These are phyloP conservation scores for Musa schizocarpa DNA, from an alignment of 176 grass and related monocot species.

Conservation along the genomic window DNA sequence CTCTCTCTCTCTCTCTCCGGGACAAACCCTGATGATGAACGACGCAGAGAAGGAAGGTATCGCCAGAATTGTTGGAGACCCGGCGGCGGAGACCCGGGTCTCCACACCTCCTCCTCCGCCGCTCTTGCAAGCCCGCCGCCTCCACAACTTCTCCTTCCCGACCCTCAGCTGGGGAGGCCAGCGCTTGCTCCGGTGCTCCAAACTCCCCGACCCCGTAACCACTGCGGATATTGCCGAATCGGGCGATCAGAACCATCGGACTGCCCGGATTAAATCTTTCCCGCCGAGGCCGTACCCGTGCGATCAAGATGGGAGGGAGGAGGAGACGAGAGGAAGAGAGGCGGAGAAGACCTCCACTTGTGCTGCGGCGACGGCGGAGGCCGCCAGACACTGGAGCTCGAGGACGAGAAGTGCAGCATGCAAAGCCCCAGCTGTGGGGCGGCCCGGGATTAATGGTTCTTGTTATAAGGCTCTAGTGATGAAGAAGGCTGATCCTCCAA, in stretches of 20 bases:
- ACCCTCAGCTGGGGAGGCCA: constrained; percentile 11
- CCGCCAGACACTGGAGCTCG: constrained; percentile 15
- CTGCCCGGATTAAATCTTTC: neutral
- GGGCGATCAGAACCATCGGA: neutral
- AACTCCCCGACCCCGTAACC: neutral
- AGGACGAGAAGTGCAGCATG: constrained; percentile 18
- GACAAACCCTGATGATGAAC: neutral
- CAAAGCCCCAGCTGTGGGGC: constrained; percentile 4
- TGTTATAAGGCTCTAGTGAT: neutral
- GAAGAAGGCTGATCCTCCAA: constrained; percentile 1
- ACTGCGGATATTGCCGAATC: neutral
- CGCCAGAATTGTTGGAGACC: neutral
- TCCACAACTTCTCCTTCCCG: constrained; percentile 19
- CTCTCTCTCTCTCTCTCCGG: constrained; percentile 3
- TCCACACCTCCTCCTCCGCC: neutral
- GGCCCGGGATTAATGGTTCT: neutral
- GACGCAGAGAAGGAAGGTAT: neutral
- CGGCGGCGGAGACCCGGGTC: neutral
- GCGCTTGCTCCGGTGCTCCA: constrained; percentile 9
- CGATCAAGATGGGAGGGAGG: neutral
- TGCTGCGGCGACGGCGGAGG: neutral
- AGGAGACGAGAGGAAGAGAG: neutral
- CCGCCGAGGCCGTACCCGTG: neutral
- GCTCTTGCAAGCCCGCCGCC: constrained; percentile 2
- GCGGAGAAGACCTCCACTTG: neutral